These are phyloP conservation scores for Collybiopsis luxurians DNA, from an alignment of 768 basidiomycete genomes.

Conservation along the genomic window DNA sequence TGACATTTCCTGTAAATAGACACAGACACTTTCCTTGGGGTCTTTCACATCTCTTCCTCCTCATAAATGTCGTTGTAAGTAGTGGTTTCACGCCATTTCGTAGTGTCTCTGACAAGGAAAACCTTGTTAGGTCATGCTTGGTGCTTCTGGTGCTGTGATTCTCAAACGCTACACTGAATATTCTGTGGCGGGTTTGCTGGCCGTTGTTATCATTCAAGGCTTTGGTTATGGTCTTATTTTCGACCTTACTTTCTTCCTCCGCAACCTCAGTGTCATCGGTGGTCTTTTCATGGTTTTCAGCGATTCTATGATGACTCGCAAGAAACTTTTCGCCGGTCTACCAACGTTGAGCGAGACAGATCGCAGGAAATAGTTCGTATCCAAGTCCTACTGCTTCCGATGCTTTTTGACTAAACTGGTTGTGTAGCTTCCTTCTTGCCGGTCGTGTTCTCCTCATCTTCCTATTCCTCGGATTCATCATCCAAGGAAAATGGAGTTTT, in stretches of 20 bases:
- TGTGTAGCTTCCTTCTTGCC: constrained; percentile 86
- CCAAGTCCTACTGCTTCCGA: background rate
- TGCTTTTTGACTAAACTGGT: constrained; percentile 4
- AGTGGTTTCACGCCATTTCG: too few species aligned
- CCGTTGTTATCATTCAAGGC: constrained; percentile 92
- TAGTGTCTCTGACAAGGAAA: too few species aligned
- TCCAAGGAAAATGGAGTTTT: constrained; percentile 91
- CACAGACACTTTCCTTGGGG: constrained; percentile 97
- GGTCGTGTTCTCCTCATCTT: constrained; percentile 97
- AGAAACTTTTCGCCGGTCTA: constrained; percentile 86
- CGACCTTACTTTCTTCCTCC: constrained; percentile 99
- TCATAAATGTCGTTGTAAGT: constrained; percentile 88
- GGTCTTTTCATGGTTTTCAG: constrained; percentile 99
- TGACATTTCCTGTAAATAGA: constrained; percentile 37
- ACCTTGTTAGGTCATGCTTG: constrained; percentile 74
- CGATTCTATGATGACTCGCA: constrained; percentile 88
- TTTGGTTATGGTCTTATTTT: constrained; percentile 99
- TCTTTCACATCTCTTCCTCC: constrained; percentile 87
- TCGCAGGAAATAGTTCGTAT: constrained; percentile 92
- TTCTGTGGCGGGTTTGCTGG: constrained; percentile 85
- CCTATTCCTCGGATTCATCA: constrained; percentile 96
- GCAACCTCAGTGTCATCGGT: constrained; percentile 96
- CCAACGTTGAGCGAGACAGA: constrained; percentile 92
- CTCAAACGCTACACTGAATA: constrained; percentile 84
- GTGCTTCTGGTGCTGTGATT: constrained; percentile 82